Evolutionary conservation across 192 early-diverging fungal genomes (phyloP).

Genomic region (Phycomyces nitens): DNA sequence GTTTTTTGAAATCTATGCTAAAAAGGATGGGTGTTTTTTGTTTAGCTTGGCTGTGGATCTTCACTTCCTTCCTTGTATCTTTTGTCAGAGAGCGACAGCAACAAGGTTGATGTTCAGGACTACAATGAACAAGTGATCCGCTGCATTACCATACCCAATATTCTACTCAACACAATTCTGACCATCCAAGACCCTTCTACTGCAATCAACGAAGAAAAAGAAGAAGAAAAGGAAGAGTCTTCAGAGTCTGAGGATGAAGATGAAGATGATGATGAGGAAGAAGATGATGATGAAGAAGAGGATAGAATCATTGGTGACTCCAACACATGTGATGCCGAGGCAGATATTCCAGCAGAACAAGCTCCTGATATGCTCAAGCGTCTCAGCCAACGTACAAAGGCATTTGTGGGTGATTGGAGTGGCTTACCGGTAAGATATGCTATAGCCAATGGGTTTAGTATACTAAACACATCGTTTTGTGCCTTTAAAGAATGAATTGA

Average conservation of each 20-base stretch:
- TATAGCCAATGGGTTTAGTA: neutral
- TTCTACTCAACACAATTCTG: constrained; percentile 73
- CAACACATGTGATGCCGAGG: constrained; percentile 40
- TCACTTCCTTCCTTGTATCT: constrained; percentile 81
- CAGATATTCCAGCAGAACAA: constrained; percentile 35
- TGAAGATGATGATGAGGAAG: constrained; percentile 14
- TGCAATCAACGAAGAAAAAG: neutral
- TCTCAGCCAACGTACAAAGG: constrained; percentile 43
- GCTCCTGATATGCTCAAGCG: constrained; percentile 26
- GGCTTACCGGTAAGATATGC: constrained; percentile 33
- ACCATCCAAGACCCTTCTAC: constrained; percentile 28
- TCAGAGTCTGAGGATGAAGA: constrained; percentile 30
- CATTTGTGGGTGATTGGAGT: constrained; percentile 69
- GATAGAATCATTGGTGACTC: constrained; percentile 33
- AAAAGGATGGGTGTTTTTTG: neutral
- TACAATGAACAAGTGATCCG: constrained; percentile 88
- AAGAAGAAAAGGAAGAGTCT: constrained; percentile 23
- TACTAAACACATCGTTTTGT: neutral
- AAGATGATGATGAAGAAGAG: constrained; percentile 29
- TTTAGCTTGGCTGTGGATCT: constrained; percentile 87
- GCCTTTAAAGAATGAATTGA: constrained; percentile 38
- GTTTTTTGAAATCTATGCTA: constrained; percentile 4
- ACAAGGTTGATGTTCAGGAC: constrained; percentile 82
- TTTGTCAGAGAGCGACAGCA: constrained; percentile 45
- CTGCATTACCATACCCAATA: constrained; percentile 89